Evolutionary conservation across 2,329 filamentous ascomycete species (phyloP).

Genomic region (Neocucurbitaria cava): DNA sequence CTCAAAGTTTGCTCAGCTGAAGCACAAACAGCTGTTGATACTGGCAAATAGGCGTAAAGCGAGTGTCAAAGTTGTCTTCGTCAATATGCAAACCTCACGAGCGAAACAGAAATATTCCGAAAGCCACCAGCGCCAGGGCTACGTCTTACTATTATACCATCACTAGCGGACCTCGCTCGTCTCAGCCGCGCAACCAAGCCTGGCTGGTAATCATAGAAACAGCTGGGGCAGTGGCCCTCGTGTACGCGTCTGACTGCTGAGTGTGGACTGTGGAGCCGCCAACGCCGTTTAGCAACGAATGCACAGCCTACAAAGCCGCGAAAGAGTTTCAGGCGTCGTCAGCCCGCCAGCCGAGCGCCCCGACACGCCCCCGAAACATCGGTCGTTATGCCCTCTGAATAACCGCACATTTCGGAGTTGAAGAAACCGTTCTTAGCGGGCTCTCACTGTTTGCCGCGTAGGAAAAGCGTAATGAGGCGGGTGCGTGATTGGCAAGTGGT

Average conservation of each 20-base stretch:
- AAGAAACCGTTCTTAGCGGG: slow-evolving; percentile 3
- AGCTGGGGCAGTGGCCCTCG: slow-evolving; percentile 13
- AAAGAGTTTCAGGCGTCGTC: slow-evolving; percentile 46
- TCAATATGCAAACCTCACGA: slow-evolving; percentile 1
- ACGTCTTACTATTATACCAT: slow-evolving; percentile 16
- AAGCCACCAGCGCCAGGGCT: slow-evolving; percentile 1
- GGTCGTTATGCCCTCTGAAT: slow-evolving; percentile 5
- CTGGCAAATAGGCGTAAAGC: not conserved
- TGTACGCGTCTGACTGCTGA: not conserved
- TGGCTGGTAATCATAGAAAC: slow-evolving; percentile 19
- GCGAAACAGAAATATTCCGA: slow-evolving; percentile 7
- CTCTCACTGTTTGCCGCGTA: not conserved
- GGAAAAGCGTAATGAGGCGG: not conserved
- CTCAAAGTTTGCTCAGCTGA: slow-evolving; percentile 7
- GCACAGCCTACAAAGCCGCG: slow-evolving; percentile 29
- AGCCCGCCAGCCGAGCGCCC: slow-evolving; percentile 28
- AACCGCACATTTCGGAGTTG: slow-evolving; percentile 1
- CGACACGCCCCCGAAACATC: slow-evolving; percentile 39
- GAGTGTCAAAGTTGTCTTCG: slow-evolving; percentile 1
- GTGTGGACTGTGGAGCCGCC: slow-evolving; percentile 8
- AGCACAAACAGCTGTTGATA: slow-evolving; percentile 2
- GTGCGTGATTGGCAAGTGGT: not conserved
- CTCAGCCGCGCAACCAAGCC: slow-evolving; percentile 20
- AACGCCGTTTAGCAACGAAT: not conserved
- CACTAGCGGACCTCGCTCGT: slow-evolving; percentile 5